phyloP scores from a whole-genome alignment of 1,284 basidiomycete species.

The Irpex sp. region DNA sequence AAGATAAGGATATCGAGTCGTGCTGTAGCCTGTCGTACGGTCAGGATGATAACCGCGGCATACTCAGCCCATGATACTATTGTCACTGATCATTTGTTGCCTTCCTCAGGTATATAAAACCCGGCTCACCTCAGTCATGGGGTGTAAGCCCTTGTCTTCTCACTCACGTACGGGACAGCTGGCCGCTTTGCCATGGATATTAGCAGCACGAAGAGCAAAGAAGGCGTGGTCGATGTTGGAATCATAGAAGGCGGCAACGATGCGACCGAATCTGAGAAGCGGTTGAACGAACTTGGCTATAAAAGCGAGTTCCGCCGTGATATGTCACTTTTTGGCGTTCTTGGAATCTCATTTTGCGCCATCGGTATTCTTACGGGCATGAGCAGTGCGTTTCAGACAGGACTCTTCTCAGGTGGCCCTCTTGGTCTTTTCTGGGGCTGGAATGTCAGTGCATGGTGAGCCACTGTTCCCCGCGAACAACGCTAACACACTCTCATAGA shows the following conservation, averaged over 20 bases:
- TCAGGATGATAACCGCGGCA: too few species aligned
- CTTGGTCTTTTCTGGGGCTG: conserved; percentile 63
- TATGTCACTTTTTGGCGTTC: conserved; percentile 57
- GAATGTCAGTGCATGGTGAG: conserved; percentile 43
- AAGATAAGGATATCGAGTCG: too few species aligned
- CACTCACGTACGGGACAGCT: background rate
- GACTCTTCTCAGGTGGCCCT: conserved; percentile 56
- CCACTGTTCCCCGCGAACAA: background rate
- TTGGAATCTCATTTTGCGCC: conserved; percentile 61
- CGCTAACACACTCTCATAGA: conserved; percentile 27
- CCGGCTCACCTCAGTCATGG: too few species aligned
- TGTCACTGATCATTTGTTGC: too few species aligned
- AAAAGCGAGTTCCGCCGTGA: conserved; percentile 51
- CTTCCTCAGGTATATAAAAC: too few species aligned
- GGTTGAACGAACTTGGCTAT: conserved; percentile 53
- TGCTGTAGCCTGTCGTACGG: too few species aligned
- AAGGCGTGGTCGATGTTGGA: background rate
- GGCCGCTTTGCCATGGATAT: background rate
- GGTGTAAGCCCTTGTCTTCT: background rate
- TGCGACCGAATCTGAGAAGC: conserved; percentile 35
- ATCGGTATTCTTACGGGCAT: conserved; percentile 60
- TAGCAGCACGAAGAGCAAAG: background rate
- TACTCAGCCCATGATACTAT: too few species aligned
- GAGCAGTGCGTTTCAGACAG: conserved; percentile 54
- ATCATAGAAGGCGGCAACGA: background rate